phyloP scores from a whole-genome alignment of 2,329 filamentous ascomycete genomes.

The Aspergillus caelatus region DNA sequence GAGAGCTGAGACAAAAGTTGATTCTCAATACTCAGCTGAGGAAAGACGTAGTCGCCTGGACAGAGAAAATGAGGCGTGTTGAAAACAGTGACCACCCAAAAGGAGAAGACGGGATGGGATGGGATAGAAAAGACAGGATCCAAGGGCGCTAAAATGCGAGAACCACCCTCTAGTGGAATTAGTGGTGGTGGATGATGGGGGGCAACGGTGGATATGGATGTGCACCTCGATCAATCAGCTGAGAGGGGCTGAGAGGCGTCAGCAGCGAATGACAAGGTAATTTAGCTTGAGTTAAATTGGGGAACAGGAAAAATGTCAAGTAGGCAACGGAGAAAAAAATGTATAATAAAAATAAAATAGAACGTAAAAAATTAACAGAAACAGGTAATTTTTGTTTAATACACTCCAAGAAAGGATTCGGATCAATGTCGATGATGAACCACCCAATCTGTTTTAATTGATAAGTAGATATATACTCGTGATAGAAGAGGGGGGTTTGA shows the following conservation, averaged over 20 bases:
- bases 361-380: conserved; percentile 3
- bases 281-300: conserved; percentile 10
- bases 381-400: background rate
- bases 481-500: background rate
- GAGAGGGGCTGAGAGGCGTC: conserved; percentile 21
- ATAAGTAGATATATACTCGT: background rate
- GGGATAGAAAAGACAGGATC: conserved; percentile 20
- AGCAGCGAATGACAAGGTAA: conserved; percentile 19
- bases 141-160: conserved; percentile 28
- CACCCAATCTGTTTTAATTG: background rate
- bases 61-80: conserved; percentile 22
- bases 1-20: conserved; percentile 11
- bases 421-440: background rate
- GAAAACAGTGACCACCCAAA: conserved; percentile 19
- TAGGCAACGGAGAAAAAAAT: background rate
- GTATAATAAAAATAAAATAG: conserved; percentile 4
- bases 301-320: conserved; percentile 4
- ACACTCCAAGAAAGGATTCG: background rate
- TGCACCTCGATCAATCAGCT: conserved; percentile 31
- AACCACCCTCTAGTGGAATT: conserved; percentile 23
- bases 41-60: conserved; percentile 27
- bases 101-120: conserved; percentile 13
- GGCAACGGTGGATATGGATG: conserved; percentile 24
- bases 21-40: conserved; percentile 12
- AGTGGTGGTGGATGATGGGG: conserved; percentile 19